phyloP scores from a whole-genome alignment of 108 stramenopile species.

The Skeletonema potamos region DNA sequence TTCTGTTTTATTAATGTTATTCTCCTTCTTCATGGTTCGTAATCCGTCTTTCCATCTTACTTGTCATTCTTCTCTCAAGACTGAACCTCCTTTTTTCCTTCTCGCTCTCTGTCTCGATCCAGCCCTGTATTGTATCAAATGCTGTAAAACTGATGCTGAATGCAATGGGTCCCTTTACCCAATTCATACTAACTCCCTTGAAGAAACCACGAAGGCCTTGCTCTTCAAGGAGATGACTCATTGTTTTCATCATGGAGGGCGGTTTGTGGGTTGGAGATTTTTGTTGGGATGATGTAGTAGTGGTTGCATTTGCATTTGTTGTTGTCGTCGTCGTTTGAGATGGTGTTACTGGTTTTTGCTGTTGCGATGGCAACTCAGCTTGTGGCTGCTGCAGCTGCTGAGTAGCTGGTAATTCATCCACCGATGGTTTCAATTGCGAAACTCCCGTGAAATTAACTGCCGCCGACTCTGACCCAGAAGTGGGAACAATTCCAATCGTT shows the following conservation, averaged over 20 bases:
- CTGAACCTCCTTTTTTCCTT: slow-evolving; percentile 19
- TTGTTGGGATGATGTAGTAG: slow-evolving; percentile 5
- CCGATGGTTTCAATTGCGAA: slow-evolving; percentile 20
- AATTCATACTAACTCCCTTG: slow-evolving; percentile 97
- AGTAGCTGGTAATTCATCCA: slow-evolving; percentile 25
- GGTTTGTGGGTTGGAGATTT: slow-evolving; percentile 38
- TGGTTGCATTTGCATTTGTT: neutral
- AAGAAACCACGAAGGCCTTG: slow-evolving; percentile 91
- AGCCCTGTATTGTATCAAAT: slow-evolving; percentile 86
- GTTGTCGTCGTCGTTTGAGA: neutral
- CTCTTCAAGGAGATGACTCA: slow-evolving; percentile 74
- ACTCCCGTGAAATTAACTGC: slow-evolving; percentile 52
- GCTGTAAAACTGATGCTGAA: slow-evolving; percentile 94
- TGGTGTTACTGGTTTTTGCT: neutral
- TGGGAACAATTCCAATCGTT: slow-evolving; percentile 86
- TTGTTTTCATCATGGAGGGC: slow-evolving; percentile 62
- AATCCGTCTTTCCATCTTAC: slow-evolving; percentile 11
- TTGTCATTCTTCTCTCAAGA: slow-evolving; percentile 34
- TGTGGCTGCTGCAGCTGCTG: slow-evolving; percentile 1
- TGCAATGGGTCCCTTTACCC: slow-evolving; percentile 96
- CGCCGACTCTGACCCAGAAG: slow-evolving; percentile 72
- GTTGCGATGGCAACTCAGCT: slow-evolving; percentile 14
- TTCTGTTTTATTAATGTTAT: neutral
- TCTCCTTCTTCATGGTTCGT: neutral
- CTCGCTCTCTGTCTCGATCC: slow-evolving; percentile 58